Base-by-base conservation (phyloP, 192 early-diverging fungal genomes). In the Umbelopsis vinacea region DNA sequence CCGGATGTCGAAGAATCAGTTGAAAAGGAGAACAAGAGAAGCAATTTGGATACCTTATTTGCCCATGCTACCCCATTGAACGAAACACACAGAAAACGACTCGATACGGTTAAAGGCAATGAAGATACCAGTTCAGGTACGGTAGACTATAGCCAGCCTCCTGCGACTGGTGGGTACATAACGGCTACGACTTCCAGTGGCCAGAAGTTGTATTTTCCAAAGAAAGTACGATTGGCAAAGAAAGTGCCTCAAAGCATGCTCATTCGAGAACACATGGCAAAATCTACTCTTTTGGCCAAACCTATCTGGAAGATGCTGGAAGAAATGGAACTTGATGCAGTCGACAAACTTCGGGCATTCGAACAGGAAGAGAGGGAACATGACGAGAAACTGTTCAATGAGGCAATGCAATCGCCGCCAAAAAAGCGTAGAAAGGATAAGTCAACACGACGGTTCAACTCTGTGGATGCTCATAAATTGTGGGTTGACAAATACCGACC, bases 401-500 rank as follows among this genome's bases (percentile, higher is more conserved):
- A 48, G 22, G 67, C 46, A 23, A 46, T 48, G 45, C 23, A 24
- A 47, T 68, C 46, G 21, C 46, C 45, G 3, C 40, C 67, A 21
- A 46, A 68, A 22, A 68, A 47, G 21, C 37, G 67, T 21, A 57
- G 57, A 48, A 73, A 47, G 53, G 63, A 46, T 26, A 68, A 54
- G 12, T n/a, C 66, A 52, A 14, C 66, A 19, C 21, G 47, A 21
- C 19, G 10, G 24, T 73, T 48, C 10, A 22, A 21, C 23, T 6
- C 40, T 19, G 3, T 55, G 37, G 50, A 74, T 9, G 12, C 48
- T 14, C 29, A 50, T 6, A n/a, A 23, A 21, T 60, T 96, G 22
- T 99, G 95, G 95, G 93, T 94, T 19, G 94, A 99, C 76, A 97
- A 95, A 70, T 97, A 97, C 80, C 81, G 86, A 29, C 95, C 97